Percentiles rank a stretch among this genome's conserved stretches.
phyloP scores from a whole-genome alignment of 306 rosid genomes.

The Betula pendula region DNA sequence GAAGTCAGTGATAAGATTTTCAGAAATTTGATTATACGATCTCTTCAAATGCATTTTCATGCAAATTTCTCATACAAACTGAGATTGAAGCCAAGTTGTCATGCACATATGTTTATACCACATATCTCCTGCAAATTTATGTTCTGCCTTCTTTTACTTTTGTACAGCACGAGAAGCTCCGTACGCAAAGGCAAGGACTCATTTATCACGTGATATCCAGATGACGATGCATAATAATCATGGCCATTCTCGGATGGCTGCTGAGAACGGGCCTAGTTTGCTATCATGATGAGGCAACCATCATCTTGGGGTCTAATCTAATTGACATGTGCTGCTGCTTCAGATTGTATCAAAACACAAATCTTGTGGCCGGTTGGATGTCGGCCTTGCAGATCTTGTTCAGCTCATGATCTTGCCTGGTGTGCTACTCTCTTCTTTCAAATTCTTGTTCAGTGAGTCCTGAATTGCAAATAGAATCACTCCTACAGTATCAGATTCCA shows the following conservation, averaged over 20 bases:
- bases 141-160: slow-evolving; percentile 5
- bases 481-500: slow-evolving; percentile 28
- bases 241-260: slow-evolving; percentile 64
- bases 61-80: background rate
- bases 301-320: too few relatives aligned
- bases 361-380: background rate
- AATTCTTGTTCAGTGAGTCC: background rate
- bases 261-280: slow-evolving; percentile 85
- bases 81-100: background rate
- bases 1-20: background rate
- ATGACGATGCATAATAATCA: slow-evolving; percentile 70
- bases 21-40: background rate
- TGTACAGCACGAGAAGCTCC: slow-evolving; percentile 92
- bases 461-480: slow-evolving; percentile 24
- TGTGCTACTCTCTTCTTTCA: background rate
- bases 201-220: slow-evolving; percentile 84
- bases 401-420: background rate
- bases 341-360: background rate
- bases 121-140: slow-evolving; percentile 14
- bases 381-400: background rate
- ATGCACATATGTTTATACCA: background rate
- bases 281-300: slow-evolving; percentile 45
- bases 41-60: background rate
- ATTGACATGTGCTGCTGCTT: slow-evolving; percentile 21
- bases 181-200: slow-evolving; percentile 84